phyloP scores from a whole-genome alignment of 768 basidiomycete species.

The Suillus subalutaceus region DNA sequence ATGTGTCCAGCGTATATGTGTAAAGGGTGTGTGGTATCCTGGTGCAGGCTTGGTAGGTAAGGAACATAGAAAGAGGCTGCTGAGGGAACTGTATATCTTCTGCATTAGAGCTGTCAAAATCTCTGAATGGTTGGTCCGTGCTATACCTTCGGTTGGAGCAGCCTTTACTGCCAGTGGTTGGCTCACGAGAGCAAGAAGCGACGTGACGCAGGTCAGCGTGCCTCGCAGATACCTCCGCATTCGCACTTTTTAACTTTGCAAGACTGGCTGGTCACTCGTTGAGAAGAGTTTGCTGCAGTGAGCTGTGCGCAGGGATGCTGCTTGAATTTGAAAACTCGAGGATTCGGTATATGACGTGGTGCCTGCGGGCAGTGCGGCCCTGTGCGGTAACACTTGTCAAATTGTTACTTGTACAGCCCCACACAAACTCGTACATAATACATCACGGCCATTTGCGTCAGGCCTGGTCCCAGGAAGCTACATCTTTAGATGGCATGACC shows the following conservation, averaged over 20 bases:
- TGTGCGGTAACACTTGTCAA: background rate
- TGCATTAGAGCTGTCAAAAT: constrained; percentile 8
- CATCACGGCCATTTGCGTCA: background rate
- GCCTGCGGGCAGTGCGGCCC: too few relatives aligned
- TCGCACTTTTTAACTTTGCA: background rate
- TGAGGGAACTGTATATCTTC: constrained; percentile 57
- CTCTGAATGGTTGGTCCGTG: background rate
- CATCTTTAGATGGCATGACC: background rate
- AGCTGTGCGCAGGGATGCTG: too few relatives aligned
- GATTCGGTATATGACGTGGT: background rate
- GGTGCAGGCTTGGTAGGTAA: constrained; percentile 73
- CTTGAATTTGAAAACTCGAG: background rate
- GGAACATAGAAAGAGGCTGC: constrained; percentile 86
- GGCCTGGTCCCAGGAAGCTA: background rate
- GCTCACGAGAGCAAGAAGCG: constrained; percentile 6
- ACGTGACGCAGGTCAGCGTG: background rate
- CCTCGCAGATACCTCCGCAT: background rate
- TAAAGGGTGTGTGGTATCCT: constrained; percentile 70
- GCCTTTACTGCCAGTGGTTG: background rate
- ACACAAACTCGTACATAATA: background rate
- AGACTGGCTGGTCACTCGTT: background rate
- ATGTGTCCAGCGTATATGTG: constrained; percentile 86
- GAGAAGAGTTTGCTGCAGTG: background rate
- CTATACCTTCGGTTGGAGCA: constrained; percentile 9
- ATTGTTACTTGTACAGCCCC: background rate